These are phyloP conservation scores for Solanum chmielewskii DNA, from an alignment of 257 asterid species.

Conservation along the genomic window DNA sequence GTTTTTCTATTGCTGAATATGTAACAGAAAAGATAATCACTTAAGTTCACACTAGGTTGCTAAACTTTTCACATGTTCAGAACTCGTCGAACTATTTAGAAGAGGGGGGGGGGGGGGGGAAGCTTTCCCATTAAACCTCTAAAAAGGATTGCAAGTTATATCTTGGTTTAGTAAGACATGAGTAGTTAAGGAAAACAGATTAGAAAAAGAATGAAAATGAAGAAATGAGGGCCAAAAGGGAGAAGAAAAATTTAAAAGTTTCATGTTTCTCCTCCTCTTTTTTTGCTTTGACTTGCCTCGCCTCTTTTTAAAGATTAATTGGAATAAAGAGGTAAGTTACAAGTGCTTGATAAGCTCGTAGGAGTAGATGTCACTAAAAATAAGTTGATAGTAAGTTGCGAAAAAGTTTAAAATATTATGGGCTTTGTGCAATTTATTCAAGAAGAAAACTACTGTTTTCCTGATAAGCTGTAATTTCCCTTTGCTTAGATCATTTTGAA, in stretches of 20 bases:
- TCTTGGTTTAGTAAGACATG: not conserved
- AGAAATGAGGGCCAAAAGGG: not conserved
- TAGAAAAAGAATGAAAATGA: not conserved
- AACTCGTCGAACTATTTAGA: not conserved
- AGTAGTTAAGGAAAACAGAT: not conserved
- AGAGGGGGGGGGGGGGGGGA: not conserved
- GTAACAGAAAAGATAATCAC: not conserved
- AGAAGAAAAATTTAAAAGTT: not conserved
- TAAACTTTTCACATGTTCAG: not conserved
- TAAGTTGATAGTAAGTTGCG: not conserved
- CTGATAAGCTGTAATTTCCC: not conserved
- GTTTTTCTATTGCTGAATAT: not conserved
- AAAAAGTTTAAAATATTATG: not conserved
- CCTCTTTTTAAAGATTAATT: not conserved
- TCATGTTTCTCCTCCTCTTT: not conserved
- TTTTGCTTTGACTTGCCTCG: not conserved
- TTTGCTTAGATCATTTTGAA: not conserved
- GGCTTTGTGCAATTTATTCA: not conserved
- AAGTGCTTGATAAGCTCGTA: not conserved
- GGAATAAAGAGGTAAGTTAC: not conserved
- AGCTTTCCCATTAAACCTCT: not conserved
- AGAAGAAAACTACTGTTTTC: not conserved
- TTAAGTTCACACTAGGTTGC: not conserved
- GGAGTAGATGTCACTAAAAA: not conserved
- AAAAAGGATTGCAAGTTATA: not conserved